Conservation (phyloP, 1,139 yeast species). For the Taiozyma sp. region DNA sequence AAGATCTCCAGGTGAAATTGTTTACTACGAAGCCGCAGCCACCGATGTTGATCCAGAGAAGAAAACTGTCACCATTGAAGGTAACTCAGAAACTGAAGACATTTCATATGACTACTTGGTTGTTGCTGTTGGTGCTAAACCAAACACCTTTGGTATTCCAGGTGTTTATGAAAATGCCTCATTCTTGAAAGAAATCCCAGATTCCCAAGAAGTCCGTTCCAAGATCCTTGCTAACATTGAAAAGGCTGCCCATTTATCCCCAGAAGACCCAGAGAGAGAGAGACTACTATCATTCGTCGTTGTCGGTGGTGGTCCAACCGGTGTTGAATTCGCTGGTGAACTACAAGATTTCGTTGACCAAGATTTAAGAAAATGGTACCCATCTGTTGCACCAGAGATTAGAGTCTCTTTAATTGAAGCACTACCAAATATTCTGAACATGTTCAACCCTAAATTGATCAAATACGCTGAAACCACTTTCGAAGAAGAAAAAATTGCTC, state of each 20-base stretch:
- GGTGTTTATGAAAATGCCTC: constrained; percentile 77
- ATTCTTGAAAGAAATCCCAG: constrained; percentile 82
- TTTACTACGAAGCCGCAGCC: constrained; percentile 90
- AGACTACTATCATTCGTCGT: constrained; percentile 71
- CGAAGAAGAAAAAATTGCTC: constrained; percentile 67
- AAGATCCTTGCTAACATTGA: constrained; percentile 70
- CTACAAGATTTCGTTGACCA: constrained; percentile 91
- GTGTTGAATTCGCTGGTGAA: constrained; percentile 88
- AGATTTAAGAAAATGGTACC: constrained; percentile 83
- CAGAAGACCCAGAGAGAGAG: constrained; percentile 71
- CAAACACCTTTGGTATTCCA: constrained; percentile 76
- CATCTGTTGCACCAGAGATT: constrained; percentile 77
- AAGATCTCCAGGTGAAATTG: constrained; percentile 73
- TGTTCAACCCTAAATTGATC: constrained; percentile 80
- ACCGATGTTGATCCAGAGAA: constrained; percentile 71
- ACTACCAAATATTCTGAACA: constrained; percentile 80
- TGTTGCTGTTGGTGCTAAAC: constrained; percentile 82
- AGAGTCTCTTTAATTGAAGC: constrained; percentile 87
- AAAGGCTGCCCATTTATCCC: constrained; percentile 67
- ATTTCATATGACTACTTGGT: constrained; percentile 65
- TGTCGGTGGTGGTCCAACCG: constrained; percentile 93
- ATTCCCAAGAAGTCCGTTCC: constrained; percentile 71
- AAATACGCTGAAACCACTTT: constrained; percentile 83
- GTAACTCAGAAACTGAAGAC: constrained; percentile 34
- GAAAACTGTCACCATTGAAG: constrained; percentile 53